Base-by-base conservation (phyloP, 192 early-diverging fungal genomes). In the Haplosporangium gracile region DNA sequence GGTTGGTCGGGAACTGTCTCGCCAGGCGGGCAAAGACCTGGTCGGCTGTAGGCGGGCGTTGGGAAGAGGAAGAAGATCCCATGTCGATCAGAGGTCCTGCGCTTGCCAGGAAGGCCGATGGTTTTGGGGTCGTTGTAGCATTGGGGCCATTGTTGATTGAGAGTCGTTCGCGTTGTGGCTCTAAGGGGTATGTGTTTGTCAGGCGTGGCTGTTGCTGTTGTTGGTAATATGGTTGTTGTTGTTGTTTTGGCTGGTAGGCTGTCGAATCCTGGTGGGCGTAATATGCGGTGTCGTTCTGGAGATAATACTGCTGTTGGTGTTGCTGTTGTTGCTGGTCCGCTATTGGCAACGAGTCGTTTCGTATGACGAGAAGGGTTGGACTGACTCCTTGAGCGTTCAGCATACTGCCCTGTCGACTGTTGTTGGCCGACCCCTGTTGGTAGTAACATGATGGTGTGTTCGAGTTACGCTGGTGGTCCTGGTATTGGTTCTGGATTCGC, bases 11-110 rank as follows among this genome's bases (percentile, higher is more conserved):
- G 16, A 47, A 70, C 39, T 78, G 77, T 57, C 69, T n/a, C 2
- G 77, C 69, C 20, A 78, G 36, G 9, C 69, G 65, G 15, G 77
- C 77, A 72, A 78, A 78, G 68, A 78, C 77, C n/a, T 78, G 77
- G 18, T 78, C 49, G 10, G 69, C 34, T 11, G 43, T 51, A 1
- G 69, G 77, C 1, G 38, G 57, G 13, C 68, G 77, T 16, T 70
- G 60, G 2, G 60, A 60, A 32, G 34, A 72, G 4, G 40, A 40
- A 6, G 34, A 73, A 11, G 42, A 63, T 60, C 79, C 79, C 20
- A 15, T 69, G 20, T 85, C 83, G 29, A 85, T 80, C 26, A 85
- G 32, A 1, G 83, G 83, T 20, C 83, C 83, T n/a, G 83, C 83
- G 22, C 18, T 71, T 40, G 83, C 83, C 55, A 85, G 70, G 15